phyloP scores from a whole-genome alignment of 129 eudicot genomes.

The Calendula officinalis region DNA sequence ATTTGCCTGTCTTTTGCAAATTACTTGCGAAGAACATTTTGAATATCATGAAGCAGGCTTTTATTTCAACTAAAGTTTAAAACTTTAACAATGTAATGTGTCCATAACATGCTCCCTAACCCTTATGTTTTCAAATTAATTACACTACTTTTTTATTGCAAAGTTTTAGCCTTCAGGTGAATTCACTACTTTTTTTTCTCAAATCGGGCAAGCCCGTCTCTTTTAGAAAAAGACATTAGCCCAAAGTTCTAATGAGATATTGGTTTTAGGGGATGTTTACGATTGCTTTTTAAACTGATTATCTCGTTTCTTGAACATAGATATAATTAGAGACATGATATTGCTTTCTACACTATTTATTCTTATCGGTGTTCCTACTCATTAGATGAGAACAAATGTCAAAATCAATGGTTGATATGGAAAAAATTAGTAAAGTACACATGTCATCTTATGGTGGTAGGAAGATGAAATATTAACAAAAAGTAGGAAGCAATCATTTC shows the following conservation, averaged over 20 bases:
- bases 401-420: too few relatives aligned
- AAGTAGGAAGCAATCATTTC: too few relatives aligned
- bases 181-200: slow-evolving; percentile 1
- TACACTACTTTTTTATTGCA: background rate
- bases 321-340: too few relatives aligned
- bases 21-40: background rate
- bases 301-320: too few relatives aligned
- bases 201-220: background rate
- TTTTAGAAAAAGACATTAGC: too few relatives aligned
- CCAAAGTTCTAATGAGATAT: background rate
- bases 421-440: too few relatives aligned
- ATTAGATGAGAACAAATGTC: too few relatives aligned
- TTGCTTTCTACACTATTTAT: too few relatives aligned
- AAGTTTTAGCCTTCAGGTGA: background rate
- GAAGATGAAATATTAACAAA: too few relatives aligned
- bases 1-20: background rate
- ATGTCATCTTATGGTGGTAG: too few relatives aligned
- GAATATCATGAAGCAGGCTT: background rate
- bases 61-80: background rate
- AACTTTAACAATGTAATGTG: slow-evolving; percentile 8
- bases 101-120: slow-evolving; percentile 2
- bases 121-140: slow-evolving; percentile 3
- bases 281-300: background rate
- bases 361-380: too few relatives aligned
- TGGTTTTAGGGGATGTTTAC: background rate